These are phyloP conservation scores for Colletotrichum navitas DNA, from an alignment of 2,329 filamentous ascomycete species.

Conservation along the genomic window DNA sequence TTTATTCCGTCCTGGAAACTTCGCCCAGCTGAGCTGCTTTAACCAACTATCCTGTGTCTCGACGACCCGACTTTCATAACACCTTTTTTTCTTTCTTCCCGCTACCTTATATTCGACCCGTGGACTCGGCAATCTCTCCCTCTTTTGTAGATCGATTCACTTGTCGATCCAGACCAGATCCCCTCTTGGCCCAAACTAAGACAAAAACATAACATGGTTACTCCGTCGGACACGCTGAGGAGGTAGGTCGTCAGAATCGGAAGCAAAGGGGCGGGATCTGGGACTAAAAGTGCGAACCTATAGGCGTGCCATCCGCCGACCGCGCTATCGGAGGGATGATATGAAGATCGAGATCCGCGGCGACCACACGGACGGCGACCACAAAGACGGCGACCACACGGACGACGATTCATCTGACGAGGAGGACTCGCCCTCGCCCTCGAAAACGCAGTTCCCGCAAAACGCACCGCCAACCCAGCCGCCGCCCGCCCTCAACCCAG, in stretches of 20 bases:
- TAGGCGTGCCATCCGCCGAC: slow-evolving; percentile 24
- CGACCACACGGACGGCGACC: not conserved
- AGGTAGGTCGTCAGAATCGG: slow-evolving; percentile 16
- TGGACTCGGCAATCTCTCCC: not conserved
- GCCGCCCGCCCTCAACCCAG: slow-evolving; percentile 25
- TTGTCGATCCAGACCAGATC: not conserved
- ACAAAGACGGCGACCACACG: not conserved
- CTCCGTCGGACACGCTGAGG: slow-evolving; percentile 17
- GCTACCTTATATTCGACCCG: not conserved
- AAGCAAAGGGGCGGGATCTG: not conserved
- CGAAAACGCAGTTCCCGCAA: slow-evolving; percentile 16
- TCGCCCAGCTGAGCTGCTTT: slow-evolving; percentile 36
- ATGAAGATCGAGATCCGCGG: slow-evolving; percentile 32
- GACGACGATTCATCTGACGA: slow-evolving; percentile 24
- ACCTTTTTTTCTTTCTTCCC: slow-evolving; percentile 7
- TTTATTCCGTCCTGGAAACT: not conserved
- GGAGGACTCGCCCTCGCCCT: slow-evolving; percentile 37
- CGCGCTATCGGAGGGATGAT: slow-evolving; percentile 19
- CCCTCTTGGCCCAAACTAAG: not conserved
- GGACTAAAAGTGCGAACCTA: not conserved
- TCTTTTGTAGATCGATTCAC: not conserved
- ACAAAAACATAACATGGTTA: slow-evolving; percentile 1
- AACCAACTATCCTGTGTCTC: slow-evolving; percentile 11
- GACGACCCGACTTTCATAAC: slow-evolving; percentile 22
- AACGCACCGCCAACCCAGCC: not conserved